Evolutionary conservation across 179 eudicot genomes (phyloP), one percentile per base, ranked within the genome.

Genomic region (Spinacia oleracea): DNA sequence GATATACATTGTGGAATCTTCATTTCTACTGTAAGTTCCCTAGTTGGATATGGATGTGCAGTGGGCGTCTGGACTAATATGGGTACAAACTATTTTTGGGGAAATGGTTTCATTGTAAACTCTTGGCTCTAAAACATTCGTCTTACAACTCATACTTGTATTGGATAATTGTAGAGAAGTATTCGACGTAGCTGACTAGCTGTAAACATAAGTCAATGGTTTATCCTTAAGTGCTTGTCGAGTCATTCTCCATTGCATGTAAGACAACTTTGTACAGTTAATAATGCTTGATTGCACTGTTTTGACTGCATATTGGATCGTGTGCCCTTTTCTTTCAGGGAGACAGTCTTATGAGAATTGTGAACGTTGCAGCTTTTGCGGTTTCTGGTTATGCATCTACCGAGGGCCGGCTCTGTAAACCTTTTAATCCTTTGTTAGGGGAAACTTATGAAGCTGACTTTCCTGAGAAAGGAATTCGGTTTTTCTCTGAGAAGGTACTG

Each of bases 371-470:
- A 81, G 94, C 97, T 76, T 93, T 93, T 85, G 97, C 97, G 38
- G 89, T 87, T 77, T 93, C 97, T 76, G 94, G 94, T 62, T 93
- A 93, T 84, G 96, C 97, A 71, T 91, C 97, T 20, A 87, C 91
- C 40, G 96, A 91, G 81, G 97, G 96, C 48, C 89, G 97, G 67
- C 92, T 86, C 29, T 90, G 96, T 80, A 93, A 93, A 83, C 97
- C 97, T 56, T 93, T 93, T 81, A 93, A 93, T 86, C 97, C 97
- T 77, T 81, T 93, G 84, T 83, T 93, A 60, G 97, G 97, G 67
- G 97, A 93, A 83, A 93, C 97, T 60, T 93, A 90, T 73, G 97
- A 93, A 85, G 97, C 96, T 77, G 92, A 93, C 64, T 93, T 76
- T 87, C 94, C 97, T 73, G 97, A 93, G 34, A 91, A 89, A 73